Evolutionary conservation across 176 grass and related monocot species (phyloP).

Genomic region (Carex myosuroides): DNA sequence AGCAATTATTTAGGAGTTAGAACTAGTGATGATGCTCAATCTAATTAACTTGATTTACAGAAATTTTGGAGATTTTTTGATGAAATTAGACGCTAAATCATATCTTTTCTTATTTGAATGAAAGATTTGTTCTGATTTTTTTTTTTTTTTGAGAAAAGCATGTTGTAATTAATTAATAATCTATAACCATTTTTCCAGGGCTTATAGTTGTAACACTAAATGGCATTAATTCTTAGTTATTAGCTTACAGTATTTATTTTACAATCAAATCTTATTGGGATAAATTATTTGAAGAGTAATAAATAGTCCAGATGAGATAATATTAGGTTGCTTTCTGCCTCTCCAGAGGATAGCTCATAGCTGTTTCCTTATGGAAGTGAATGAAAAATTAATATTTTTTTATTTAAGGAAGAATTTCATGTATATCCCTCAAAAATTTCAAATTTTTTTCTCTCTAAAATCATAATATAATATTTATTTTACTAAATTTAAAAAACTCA

Average conservation of each 20-base stretch:
- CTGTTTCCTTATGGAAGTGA: neutral
- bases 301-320: neutral
- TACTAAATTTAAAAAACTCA: too few relatives aligned
- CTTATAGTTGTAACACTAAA: neutral
- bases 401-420: neutral
- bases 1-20: neutral
- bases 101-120: neutral
- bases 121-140: neutral
- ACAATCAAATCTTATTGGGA: neutral
- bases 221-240: neutral
- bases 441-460: too few relatives aligned
- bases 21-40: neutral
- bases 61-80: neutral
- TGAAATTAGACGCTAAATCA: neutral
- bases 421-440: too few relatives aligned
- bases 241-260: neutral
- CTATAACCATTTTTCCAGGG: neutral
- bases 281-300: neutral
- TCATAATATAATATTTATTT: too few relatives aligned
- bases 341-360: neutral
- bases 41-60: neutral
- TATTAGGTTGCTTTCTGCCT: neutral
- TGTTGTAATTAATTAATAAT: neutral
- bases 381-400: slow-evolving; percentile 5
- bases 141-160: neutral